phyloP scores from a whole-genome alignment of 2,329 filamentous ascomycete species.

The Pyrenochaeta sp. region DNA sequence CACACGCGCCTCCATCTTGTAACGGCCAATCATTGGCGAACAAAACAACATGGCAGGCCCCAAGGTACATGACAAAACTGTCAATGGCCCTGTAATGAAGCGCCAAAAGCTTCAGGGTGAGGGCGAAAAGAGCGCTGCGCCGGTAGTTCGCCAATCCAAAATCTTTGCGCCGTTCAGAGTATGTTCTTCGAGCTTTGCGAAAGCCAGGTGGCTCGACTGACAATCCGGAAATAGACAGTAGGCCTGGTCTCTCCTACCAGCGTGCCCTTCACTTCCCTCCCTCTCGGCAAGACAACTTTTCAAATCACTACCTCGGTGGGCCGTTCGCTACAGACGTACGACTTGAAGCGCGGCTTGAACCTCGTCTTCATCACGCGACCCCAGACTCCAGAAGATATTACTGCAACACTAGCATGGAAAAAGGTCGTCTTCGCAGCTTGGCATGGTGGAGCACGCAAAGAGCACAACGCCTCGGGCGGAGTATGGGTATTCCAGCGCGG shows the following conservation, averaged over 20 bases:
- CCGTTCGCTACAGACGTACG: conserved; percentile 91
- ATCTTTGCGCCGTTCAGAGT: conserved; percentile 96
- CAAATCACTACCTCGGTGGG: conserved; percentile 97
- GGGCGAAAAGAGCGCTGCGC: conserved; percentile 52
- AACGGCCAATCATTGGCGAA: neutral
- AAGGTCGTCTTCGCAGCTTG: conserved; percentile 89
- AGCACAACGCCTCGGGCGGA: conserved; percentile 65
- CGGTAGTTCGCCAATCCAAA: conserved; percentile 65
- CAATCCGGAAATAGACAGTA: conserved; percentile 70
- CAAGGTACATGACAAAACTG: conserved; percentile 56
- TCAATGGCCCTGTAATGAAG: conserved; percentile 69
- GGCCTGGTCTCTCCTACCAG: conserved; percentile 90
- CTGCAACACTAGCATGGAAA: conserved; percentile 87
- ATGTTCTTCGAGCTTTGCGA: conserved; percentile 48
- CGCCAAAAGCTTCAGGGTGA: conserved; percentile 56
- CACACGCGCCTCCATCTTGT: neutral
- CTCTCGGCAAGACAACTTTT: conserved; percentile 92
- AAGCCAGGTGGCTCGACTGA: conserved; percentile 9
- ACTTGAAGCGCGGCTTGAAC: conserved; percentile 87
- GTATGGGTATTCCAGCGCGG: conserved; percentile 94
- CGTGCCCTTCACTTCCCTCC: conserved; percentile 88
- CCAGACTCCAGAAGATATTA: conserved; percentile 85
- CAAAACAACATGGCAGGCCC: conserved; percentile 55
- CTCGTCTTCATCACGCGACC: conserved; percentile 93
- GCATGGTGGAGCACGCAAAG: conserved; percentile 64